Base-by-base conservation (phyloP, 2,329 filamentous ascomycete species). In the Aspergillus ustus region DNA sequence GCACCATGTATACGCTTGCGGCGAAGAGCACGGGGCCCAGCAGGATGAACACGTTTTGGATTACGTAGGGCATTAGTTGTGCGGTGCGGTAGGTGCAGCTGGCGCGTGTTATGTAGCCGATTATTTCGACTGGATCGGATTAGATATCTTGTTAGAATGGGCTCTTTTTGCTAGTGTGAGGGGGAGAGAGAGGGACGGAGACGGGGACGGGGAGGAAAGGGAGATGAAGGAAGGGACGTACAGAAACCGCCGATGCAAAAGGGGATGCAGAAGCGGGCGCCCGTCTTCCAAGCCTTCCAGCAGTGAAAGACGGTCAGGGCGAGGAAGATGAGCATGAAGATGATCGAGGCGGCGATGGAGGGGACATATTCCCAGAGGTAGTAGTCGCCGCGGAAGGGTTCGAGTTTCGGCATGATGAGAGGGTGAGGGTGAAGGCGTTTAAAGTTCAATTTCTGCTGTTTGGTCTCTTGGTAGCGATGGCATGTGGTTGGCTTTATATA, bases 21-120 rank as follows among this genome's bases (percentile, higher is more conserved):
- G 82, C 82, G 63, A 82, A 80, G 54, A 84, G 78, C 3, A 79
- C 79, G 1, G 82, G 82, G 1, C 79, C 81, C 25, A 84, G 74
- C 4, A 84, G 75, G 51, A 83, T 74, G 66, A 83, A 76, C 37
- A 83, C 64, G 19, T 71, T 74, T 62, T 82, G 77, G 60, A 83
- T 70, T 54, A 81, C 76, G 68, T 77, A 83, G 51, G 19, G 56
- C 15, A 60, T 52, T 20, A 70, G 62, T 9, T 60, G 31, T 5
- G 62, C 61, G 9, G 65, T 72, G 37, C 68, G 60, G 37, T 57
- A 66, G 45, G 73, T 67, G 45, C 65, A 65, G n/a, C 17, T 25
- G 45, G 66, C 60, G 7, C 72, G 71, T 29, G 57, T 67, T 8
- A 64, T 62, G 51, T 70, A 73, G 19, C 72, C 72, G 9, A 72